A percentile compares a stretch with the other conserved stretches of the same genome.
These are phyloP conservation scores for Naematelia aurantialba DNA, from an alignment of 768 basidiomycete species.

Conservation along the genomic window DNA sequence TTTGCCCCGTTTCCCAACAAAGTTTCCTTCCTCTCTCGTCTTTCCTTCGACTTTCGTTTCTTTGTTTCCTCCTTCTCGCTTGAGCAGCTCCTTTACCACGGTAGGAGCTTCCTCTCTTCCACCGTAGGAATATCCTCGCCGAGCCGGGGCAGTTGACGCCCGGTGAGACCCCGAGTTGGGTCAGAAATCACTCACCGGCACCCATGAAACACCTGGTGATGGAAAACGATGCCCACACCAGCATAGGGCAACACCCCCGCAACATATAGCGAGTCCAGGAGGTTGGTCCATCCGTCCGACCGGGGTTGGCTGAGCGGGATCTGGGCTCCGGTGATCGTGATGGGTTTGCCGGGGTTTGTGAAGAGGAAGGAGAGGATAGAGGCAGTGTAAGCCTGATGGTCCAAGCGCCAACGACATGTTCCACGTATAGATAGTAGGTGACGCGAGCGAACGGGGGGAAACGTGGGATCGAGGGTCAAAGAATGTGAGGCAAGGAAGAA, in stretches of 20 bases:
- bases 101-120: neutral
- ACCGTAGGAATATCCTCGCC: too few relatives aligned
- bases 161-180: too few relatives aligned
- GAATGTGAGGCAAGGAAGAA: neutral
- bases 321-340: conserved; percentile 42
- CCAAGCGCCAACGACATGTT: too few relatives aligned
- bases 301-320: conserved; percentile 38
- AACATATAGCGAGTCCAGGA: conserved; percentile 38
- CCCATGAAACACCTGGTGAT: conserved; percentile 39
- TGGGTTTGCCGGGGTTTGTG: conserved; percentile 37
- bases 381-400: conserved; percentile 37
- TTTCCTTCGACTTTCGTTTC: too few relatives aligned
- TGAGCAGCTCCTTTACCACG: neutral
- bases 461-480: too few relatives aligned
- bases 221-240: conserved; percentile 41
- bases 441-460: too few relatives aligned
- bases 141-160: too few relatives aligned
- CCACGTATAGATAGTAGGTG: too few relatives aligned
- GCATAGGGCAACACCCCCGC: conserved; percentile 34
- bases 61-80: neutral
- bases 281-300: conserved; percentile 43
- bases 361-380: conserved; percentile 44
- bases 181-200: conserved; percentile 25
- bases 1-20: too few relatives aligned
- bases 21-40: too few relatives aligned